Percentiles rank a stretch among this genome's conserved stretches.
Evolutionary conservation across 805 yeast species (phyloP).

Genomic region (Wickerhamomyces rabaulensis): DNA sequence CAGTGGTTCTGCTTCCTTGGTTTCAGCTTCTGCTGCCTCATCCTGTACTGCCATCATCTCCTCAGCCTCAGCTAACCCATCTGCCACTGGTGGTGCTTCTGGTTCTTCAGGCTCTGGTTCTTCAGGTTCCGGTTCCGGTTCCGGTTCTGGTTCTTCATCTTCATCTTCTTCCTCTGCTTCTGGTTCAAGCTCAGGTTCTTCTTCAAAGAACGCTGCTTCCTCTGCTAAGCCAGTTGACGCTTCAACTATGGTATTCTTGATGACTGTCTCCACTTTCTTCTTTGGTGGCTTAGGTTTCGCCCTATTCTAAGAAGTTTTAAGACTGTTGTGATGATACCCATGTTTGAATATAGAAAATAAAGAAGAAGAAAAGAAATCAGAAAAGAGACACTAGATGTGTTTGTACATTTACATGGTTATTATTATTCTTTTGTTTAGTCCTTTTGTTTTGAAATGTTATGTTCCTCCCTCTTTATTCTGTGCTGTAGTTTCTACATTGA

Average conservation of each 20-base stretch:
- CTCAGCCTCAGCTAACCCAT: constrained; percentile 22
- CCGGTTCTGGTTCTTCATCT: constrained; percentile 22
- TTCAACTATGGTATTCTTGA: constrained; percentile 14
- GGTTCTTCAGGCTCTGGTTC: constrained; percentile 18
- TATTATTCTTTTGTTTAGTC: neutral
- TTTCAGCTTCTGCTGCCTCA: constrained; percentile 34
- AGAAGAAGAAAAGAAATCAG: neutral
- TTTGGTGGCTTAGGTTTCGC: constrained; percentile 40
- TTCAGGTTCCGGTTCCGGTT: constrained; percentile 16
- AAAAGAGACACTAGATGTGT: neutral
- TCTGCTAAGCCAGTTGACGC: constrained; percentile 11
- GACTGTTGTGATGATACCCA: neutral
- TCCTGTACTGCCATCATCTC: constrained; percentile 44
- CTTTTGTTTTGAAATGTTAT: neutral
- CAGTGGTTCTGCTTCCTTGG: constrained; percentile 59
- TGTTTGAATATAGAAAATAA: neutral
- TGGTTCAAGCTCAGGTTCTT: constrained; percentile 17
- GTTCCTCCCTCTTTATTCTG: neutral
- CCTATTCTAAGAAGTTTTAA: constrained; percentile 20
- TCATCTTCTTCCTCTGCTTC: constrained; percentile 23
- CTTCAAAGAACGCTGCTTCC: constrained; percentile 9
- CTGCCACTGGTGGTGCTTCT: constrained; percentile 22
- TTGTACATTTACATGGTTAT: neutral
- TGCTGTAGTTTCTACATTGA: neutral
- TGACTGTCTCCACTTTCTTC: constrained; percentile 30